Base-by-base conservation (phyloP, 192 early-diverging fungal genomes). In the Piromyces finnis region DNA sequence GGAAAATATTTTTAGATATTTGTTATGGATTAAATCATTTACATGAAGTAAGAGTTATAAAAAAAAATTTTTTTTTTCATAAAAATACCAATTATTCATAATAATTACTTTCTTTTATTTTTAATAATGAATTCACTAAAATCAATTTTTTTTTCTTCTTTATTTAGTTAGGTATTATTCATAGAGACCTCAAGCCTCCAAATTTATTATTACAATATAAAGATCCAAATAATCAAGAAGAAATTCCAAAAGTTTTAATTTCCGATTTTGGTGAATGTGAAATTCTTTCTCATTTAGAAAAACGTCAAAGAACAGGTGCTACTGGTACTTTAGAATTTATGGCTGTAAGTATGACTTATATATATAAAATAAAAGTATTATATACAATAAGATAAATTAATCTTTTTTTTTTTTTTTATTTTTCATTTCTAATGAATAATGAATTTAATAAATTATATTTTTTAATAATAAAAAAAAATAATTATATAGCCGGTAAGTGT, bases 231-330 rank as follows among this genome's bases (percentile, higher is more conserved):
- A 83, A 85, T 51, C 78, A 37, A 29, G 59, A 86, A 36, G 86
- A 86, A 78, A 86, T 86, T 28, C 96, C 96, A 2, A 87, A 92
- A 18, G 87, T 98, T 11, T 84, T 98, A 80, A 92, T 98, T 77
- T 95, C 95, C 0, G 97, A 98, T 87, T 98, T 98, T 89, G 97
- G 97, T 81, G 97, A 98, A 82, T 98, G 97, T 86, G 97, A 97
- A 84, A 87, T 95, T 27, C 79, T 95, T 35, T 91, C 91, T 30
- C 91, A 93, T 18, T 39, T 87, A 5, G 84, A 89, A 77, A 88
- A 90, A 78, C 87, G 92, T 17, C 87, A 91, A n/a, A 90, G 96
- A 30, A 97, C 96, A 5, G 96, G 97, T 14, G 95, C 95, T 2
- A 98, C 97, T 0, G 95, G 95, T 14, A 97, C 95, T 0, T 82